Conservation (phyloP, 495 filamentous ascomycete species). For the Xylaria curta region DNA sequence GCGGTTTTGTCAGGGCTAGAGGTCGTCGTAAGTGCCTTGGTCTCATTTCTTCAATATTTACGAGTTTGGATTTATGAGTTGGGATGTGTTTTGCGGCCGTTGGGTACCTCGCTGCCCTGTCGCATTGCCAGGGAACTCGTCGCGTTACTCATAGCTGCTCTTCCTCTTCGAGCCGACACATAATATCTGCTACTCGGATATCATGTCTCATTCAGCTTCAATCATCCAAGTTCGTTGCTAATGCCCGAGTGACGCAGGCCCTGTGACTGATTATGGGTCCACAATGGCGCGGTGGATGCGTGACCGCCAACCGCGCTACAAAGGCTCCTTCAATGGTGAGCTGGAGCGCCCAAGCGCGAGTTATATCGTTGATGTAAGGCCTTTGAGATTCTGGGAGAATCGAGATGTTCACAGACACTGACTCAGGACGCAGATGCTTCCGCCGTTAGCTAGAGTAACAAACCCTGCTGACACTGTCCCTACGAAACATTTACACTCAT, state of each 20-base stretch:
- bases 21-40: constrained; percentile 50
- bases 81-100: background rate
- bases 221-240: constrained; percentile 26
- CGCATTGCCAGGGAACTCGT: background rate
- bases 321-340: constrained; percentile 70
- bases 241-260: constrained; percentile 55
- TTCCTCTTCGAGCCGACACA: background rate
- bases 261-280: constrained; percentile 94
- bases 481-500: constrained; percentile 89
- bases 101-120: background rate
- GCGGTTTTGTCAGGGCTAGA: constrained; percentile 47
- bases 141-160: background rate
- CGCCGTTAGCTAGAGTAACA: constrained; percentile 73
- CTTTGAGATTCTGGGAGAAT: constrained; percentile 26
- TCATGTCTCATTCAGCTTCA: background rate
- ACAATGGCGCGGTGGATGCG: constrained; percentile 94
- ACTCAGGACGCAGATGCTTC: constrained; percentile 70
- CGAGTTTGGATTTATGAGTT: background rate
- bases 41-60: constrained; percentile 1
- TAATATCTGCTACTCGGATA: background rate
- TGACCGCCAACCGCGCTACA: constrained; percentile 77
- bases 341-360: constrained; percentile 83
- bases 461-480: constrained; percentile 84
- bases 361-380: constrained; percentile 84
- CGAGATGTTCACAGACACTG: constrained; percentile 7